phyloP scores from a whole-genome alignment of 2,329 filamentous ascomycete genomes.

The Diaporthe humulicola region DNA sequence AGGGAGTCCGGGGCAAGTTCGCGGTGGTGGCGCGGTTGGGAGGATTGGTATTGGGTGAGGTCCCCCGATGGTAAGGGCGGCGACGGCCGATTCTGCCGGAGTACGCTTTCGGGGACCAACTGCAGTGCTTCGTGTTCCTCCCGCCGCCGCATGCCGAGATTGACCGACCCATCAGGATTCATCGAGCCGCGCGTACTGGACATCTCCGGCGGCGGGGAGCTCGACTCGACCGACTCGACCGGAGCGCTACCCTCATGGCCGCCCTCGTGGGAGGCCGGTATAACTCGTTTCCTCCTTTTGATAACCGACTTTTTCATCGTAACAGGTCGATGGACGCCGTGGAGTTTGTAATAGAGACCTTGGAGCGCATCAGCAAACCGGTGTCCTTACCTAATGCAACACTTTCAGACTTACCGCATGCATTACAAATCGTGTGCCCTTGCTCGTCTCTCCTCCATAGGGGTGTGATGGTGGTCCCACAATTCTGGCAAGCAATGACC shows the following conservation, averaged over 20 bases:
- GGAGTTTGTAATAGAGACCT: slow-evolving; percentile 97
- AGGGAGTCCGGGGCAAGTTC: slow-evolving; percentile 57
- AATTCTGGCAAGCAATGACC: slow-evolving; percentile 96
- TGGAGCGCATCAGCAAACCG: slow-evolving; percentile 54
- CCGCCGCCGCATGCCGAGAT: slow-evolving; percentile 68
- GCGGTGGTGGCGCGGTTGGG: slow-evolving; percentile 54
- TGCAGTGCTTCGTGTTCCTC: slow-evolving; percentile 60
- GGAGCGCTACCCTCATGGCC: slow-evolving; percentile 54
- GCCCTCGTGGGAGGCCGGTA: slow-evolving; percentile 76
- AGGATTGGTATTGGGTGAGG: slow-evolving; percentile 66
- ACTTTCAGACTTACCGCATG: slow-evolving; percentile 81
- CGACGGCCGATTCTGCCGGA: slow-evolving; percentile 57
- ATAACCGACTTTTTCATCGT: slow-evolving; percentile 99
- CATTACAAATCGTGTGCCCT: slow-evolving; percentile 98
- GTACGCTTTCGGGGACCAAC: slow-evolving; percentile 61
- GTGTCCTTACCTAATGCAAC: neutral
- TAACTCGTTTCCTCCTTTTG: slow-evolving; percentile 93
- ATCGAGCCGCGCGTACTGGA: slow-evolving; percentile 65
- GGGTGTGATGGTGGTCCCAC: slow-evolving; percentile 94
- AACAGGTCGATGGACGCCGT: slow-evolving; percentile 91
- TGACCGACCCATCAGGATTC: slow-evolving; percentile 75
- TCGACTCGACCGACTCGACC: slow-evolving; percentile 63
- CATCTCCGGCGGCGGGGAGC: slow-evolving; percentile 50
- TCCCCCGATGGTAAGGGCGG: slow-evolving; percentile 60
- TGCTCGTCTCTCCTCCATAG: slow-evolving; percentile 95